These are phyloP conservation scores for Mikania micrantha DNA, from an alignment of 129 eudicot species.

Conservation along the genomic window DNA sequence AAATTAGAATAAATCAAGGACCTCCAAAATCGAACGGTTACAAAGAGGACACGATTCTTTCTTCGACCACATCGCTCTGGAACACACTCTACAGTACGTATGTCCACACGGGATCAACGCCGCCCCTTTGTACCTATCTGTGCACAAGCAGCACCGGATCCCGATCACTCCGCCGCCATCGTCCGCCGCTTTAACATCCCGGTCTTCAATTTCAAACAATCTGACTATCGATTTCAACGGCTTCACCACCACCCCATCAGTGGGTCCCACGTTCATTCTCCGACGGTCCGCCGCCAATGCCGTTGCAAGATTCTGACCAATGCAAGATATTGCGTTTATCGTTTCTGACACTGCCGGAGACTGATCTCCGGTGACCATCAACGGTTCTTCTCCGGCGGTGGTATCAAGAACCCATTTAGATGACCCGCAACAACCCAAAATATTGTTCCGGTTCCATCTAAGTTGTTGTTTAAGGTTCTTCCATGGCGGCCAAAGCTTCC, in stretches of 20 bases:
- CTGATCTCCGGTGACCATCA: constrained; percentile 2
- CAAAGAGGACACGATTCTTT: constrained; percentile 94
- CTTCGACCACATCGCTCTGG: constrained; percentile 81
- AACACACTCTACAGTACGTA: constrained; percentile 89
- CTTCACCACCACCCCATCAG: neutral
- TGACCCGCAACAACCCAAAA: constrained; percentile 29
- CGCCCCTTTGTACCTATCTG: constrained; percentile 44
- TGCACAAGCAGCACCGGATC: constrained; percentile 42
- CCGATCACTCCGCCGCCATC: constrained; percentile 10
- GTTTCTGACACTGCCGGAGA: constrained; percentile 14
- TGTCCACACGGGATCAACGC: constrained; percentile 70
- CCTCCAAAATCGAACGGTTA: constrained; percentile 60
- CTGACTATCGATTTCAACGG: constrained; percentile 42
- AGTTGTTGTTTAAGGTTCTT: constrained; percentile 30
- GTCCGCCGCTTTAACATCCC: constrained; percentile 10
- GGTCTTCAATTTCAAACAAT: constrained; percentile 26
- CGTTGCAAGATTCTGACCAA: too few relatives aligned
- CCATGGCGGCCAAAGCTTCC: constrained; percentile 25
- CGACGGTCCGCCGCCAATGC: constrained; percentile 50
- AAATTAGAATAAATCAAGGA: constrained; percentile 68
- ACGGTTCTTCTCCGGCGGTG: constrained; percentile 7
- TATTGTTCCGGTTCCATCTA: constrained; percentile 9
- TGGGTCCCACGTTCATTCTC: constrained; percentile 10
- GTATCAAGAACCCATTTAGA: constrained; percentile 17
- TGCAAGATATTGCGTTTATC: too few relatives aligned